Conservation (phyloP, 2,329 filamentous ascomycete genomes). For the Cadophora gregata region DNA sequence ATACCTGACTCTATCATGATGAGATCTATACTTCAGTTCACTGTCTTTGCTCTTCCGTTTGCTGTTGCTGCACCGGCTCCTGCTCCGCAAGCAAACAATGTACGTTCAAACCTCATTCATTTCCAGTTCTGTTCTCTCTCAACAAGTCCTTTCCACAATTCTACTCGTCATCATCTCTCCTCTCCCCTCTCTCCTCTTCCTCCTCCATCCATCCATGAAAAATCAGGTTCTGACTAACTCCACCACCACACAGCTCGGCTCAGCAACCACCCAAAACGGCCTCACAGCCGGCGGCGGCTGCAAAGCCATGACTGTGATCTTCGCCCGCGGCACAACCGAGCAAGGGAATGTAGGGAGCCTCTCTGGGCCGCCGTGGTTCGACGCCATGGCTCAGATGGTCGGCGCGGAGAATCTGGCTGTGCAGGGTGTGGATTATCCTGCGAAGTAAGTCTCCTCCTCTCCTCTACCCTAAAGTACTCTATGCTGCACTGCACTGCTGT, state of each 20-base stretch:
- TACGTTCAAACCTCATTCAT: neutral
- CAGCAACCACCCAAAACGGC: constrained; percentile 34
- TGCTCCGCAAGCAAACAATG: constrained; percentile 3
- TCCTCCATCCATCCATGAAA: too few relatives aligned
- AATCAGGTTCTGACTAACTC: too few relatives aligned
- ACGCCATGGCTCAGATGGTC: constrained; percentile 50
- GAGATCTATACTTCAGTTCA: neutral
- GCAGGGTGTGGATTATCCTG: constrained; percentile 61
- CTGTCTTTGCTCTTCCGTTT: constrained; percentile 13
- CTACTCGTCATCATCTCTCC: too few relatives aligned
- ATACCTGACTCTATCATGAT: constrained; percentile 12
- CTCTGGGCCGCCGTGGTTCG: constrained; percentile 57
- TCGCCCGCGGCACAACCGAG: constrained; percentile 62
- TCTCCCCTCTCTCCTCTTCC: too few relatives aligned
- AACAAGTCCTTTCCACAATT: too few relatives aligned
- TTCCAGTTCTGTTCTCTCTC: neutral
- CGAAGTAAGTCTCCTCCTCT: constrained; percentile 41
- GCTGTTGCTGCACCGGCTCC: neutral
- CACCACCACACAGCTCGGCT: too few relatives aligned
- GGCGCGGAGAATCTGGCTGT: constrained; percentile 53
- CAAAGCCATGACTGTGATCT: constrained; percentile 58
- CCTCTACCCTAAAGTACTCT: neutral
- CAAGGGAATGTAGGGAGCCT: constrained; percentile 56
- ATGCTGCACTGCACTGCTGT: too few relatives aligned
- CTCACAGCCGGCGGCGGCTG: constrained; percentile 44